Percentiles rank a stretch among this genome's conserved stretches.
These are phyloP conservation scores for Westerdykella sp. DNA, from an alignment of 2,329 filamentous ascomycete species.

Conservation along the genomic window DNA sequence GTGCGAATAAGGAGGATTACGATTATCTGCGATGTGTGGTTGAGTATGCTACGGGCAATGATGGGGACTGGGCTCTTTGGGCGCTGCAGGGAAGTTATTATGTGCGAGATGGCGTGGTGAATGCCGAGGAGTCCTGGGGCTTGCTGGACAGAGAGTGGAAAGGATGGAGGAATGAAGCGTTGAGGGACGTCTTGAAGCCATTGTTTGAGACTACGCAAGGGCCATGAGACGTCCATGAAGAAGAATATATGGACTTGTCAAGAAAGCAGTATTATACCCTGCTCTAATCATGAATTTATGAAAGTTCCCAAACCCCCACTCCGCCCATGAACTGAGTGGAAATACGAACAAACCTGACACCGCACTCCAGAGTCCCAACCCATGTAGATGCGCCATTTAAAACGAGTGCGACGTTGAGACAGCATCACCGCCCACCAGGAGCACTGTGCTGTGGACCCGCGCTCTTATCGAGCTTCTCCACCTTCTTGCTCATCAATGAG, in stretches of 20 bases:
- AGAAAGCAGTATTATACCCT: no score
- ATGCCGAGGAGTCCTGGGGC: conserved; percentile 49
- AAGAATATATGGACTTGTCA: no score
- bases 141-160: conserved; percentile 40
- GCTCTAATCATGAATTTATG: no score
- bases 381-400: no score
- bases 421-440: conserved; percentile 20
- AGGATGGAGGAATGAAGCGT: conserved; percentile 34
- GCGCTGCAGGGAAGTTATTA: conserved; percentile 55
- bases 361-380: no score
- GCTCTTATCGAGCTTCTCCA: conserved; percentile 28
- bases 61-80: conserved; percentile 55
- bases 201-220: conserved; percentile 42
- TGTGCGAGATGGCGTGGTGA: conserved; percentile 44
- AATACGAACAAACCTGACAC: no score
- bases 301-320: background rate
- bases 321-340: background rate
- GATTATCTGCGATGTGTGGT: conserved; percentile 41
- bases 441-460: conserved; percentile 39
- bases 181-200: conserved; percentile 29
- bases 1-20: conserved; percentile 11
- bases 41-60: conserved; percentile 48
- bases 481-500: conserved; percentile 53
- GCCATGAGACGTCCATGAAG: conserved; percentile 16
- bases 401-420: no score